phyloP scores from a whole-genome alignment of 1,284 basidiomycete genomes.

The Pyrrhoderma lamaoense region DNA sequence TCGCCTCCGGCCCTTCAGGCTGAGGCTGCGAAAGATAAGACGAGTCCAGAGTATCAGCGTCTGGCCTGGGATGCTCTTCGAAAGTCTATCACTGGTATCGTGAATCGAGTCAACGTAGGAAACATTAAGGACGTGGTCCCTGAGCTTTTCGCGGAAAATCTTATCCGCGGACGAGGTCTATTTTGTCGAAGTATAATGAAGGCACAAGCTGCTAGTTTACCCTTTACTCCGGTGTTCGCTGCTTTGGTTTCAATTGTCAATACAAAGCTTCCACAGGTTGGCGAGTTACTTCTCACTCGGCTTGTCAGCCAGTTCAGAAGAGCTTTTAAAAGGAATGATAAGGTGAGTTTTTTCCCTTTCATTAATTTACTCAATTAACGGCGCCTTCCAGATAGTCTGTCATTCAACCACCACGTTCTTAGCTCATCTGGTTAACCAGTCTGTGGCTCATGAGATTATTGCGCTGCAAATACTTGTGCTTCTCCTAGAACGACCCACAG shows the following conservation, averaged over 20 bases:
- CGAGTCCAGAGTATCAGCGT: slow-evolving; percentile 88
- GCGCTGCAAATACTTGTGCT: slow-evolving; percentile 94
- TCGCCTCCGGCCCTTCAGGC: slow-evolving; percentile 87
- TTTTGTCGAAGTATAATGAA: slow-evolving; percentile 96
- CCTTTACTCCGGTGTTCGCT: slow-evolving; percentile 97
- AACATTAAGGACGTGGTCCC: slow-evolving; percentile 98
- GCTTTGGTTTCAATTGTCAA: slow-evolving; percentile 93
- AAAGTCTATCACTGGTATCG: slow-evolving; percentile 98
- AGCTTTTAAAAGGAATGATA: slow-evolving; percentile 96
- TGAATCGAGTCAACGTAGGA: slow-evolving; percentile 94
- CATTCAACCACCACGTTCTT: slow-evolving; percentile 94
- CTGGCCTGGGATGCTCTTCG: slow-evolving; percentile 97
- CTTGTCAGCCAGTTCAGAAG: slow-evolving; percentile 93
- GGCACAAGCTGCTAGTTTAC: slow-evolving; percentile 92
- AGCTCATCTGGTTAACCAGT: slow-evolving; percentile 95
- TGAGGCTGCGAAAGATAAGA: slow-evolving; percentile 79
- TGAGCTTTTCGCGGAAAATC: slow-evolving; percentile 88
- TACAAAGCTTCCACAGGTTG: slow-evolving; percentile 94
- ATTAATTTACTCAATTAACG: not conserved
- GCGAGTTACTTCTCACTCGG: slow-evolving; percentile 84
- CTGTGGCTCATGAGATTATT: slow-evolving; percentile 89
- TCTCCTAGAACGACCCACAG: slow-evolving; percentile 90
- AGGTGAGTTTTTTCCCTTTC: slow-evolving; percentile 48
- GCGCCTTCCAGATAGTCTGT: slow-evolving; percentile 65
- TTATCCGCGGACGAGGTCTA: slow-evolving; percentile 84